Percentiles rank a stretch among this genome's conserved stretches.
Evolutionary conservation across 2,329 filamentous ascomycete species (phyloP).

Genomic region (Bipolaris victoriae): DNA sequence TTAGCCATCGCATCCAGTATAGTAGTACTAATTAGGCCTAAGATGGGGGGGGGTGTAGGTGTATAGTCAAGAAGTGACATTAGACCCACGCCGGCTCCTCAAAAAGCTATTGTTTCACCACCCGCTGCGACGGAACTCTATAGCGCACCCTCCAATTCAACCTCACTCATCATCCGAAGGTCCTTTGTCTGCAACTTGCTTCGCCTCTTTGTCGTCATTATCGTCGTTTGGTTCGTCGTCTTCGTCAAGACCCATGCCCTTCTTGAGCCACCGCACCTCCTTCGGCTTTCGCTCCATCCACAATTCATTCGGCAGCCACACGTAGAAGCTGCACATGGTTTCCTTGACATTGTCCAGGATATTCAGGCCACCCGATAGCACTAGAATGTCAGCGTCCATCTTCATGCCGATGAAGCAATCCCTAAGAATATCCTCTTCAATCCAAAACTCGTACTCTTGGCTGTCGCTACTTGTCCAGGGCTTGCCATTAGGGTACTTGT

Average conservation of each 20-base stretch:
- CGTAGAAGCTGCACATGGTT: slow-evolving; percentile 54
- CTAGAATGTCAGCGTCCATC: slow-evolving; percentile 46
- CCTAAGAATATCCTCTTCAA: slow-evolving; percentile 68
- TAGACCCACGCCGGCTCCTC: not conserved
- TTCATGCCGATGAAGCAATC: slow-evolving; percentile 66
- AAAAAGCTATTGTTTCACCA: not conserved
- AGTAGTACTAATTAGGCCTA: too few relatives aligned
- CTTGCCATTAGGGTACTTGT: slow-evolving; percentile 34
- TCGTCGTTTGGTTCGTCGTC: slow-evolving; percentile 20
- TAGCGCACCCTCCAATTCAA: not conserved
- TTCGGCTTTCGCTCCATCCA: slow-evolving; percentile 41
- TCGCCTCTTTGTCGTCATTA: slow-evolving; percentile 10
- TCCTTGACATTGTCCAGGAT: slow-evolving; percentile 49
- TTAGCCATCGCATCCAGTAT: not conserved
- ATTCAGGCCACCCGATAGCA: slow-evolving; percentile 31
- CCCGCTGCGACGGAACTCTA: not conserved
- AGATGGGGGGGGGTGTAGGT: too few relatives aligned
- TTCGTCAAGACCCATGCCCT: slow-evolving; percentile 26
- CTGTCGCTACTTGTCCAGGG: slow-evolving; percentile 41
- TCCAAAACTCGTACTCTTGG: slow-evolving; percentile 61
- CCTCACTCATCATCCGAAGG: slow-evolving; percentile 21
- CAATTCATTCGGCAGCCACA: slow-evolving; percentile 53
- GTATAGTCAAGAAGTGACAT: not conserved
- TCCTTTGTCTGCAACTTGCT: slow-evolving; percentile 14
- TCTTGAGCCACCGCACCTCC: slow-evolving; percentile 34